Base-by-base conservation (phyloP, 495 filamentous ascomycete genomes). In the Penicillium parvum region DNA sequence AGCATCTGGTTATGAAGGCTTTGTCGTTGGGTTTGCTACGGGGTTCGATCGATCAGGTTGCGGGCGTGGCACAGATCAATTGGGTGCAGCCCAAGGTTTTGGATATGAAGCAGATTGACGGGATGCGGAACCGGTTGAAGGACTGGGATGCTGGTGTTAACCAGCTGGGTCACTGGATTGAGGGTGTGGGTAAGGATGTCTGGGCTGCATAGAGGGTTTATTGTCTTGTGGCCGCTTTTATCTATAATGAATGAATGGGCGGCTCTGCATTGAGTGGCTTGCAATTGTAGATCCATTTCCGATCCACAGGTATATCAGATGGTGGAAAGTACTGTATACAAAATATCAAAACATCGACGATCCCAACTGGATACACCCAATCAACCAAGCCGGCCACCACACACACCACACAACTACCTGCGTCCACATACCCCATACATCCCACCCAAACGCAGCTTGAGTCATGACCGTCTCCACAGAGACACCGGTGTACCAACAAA, bases 51-150 rank as follows among this genome's bases (percentile, higher is more conserved):
- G 92, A 99, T 67, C 90, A 99, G 72, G 92, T 97, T 19, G 90
- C 85, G 36, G 81, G 89, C 71, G 78, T 97, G 37, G 92, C 92
- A 18, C 77, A 90, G 60, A 96, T 99, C 69, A 88, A 88, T 60
- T 99, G 92, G 92, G 92, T 99, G 28, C 92, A 99, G 75, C 94
- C 92, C 9, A 96, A 96, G 75, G 87, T 96, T 35, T 65, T 98
- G 53, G 92, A 97, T 68, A 87, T 90, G 79, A 82, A 78, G 61
- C 94, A 97, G 76, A 94, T 99, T 52, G 89, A 89, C 58, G 88
- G 82, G 50, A 97, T 99, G 92, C 81, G 86, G 53, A 73, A 76
- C 55, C 69, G 90, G 39, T 66, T 99, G 59, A 80, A 83, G 65
- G 90, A 97, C 46, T 99, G 92, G 92, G 90, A 95, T 70, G 80